Conservation (phyloP, 768 basidiomycete genomes). For the Leccinellum rugosiceps region DNA sequence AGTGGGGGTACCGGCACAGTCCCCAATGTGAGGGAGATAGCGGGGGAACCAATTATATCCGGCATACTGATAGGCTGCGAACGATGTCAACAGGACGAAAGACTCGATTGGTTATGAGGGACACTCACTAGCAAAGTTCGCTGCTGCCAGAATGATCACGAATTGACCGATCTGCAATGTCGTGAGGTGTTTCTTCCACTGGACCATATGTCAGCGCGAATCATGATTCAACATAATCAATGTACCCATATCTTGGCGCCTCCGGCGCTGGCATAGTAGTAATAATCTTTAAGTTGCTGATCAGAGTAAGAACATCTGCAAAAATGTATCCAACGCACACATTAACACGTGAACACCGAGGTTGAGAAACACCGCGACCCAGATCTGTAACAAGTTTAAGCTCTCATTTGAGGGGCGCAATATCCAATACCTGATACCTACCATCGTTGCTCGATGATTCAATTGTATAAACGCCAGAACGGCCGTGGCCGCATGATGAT, state of each 20-base stretch:
- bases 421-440: slow-evolving; percentile 37
- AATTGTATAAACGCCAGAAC: slow-evolving; percentile 90
- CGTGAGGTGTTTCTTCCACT: slow-evolving; percentile 28
- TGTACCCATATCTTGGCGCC: slow-evolving; percentile 20
- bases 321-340: slow-evolving; percentile 53
- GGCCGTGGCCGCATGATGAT: slow-evolving; percentile 96
- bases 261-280: slow-evolving; percentile 94
- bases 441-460: slow-evolving; percentile 84
- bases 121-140: slow-evolving; percentile 14
- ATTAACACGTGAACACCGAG: slow-evolving; percentile 91
- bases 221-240: not conserved
- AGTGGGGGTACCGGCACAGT: slow-evolving; percentile 13
- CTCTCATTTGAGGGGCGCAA: not conserved
- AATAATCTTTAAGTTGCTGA: slow-evolving; percentile 68
- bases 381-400: slow-evolving; percentile 54
- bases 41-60: slow-evolving; percentile 18
- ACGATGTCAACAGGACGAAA: not conserved
- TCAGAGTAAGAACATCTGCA: not conserved
- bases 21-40: slow-evolving; percentile 16
- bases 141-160: slow-evolving; percentile 11
- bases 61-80: slow-evolving; percentile 16
- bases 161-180: slow-evolving; percentile 24
- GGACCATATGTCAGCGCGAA: not conserved
- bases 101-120: not conserved
- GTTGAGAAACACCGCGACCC: slow-evolving; percentile 89